Base-by-base conservation (phyloP, 495 filamentous ascomycete genomes). In the Halenospora varia region DNA sequence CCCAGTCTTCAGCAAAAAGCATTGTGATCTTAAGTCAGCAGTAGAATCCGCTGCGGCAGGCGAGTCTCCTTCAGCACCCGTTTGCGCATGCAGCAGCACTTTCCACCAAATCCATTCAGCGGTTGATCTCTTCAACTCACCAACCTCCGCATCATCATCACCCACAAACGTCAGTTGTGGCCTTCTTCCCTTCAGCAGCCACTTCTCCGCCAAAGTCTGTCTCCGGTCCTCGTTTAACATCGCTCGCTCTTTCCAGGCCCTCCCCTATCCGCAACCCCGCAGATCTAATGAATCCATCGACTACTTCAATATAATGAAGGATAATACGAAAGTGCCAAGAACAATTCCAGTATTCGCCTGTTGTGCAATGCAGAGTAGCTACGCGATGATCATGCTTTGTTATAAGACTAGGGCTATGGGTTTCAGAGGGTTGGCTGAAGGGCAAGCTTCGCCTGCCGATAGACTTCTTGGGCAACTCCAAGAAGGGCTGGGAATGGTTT, bases 351-450 rank as follows among this genome's bases (percentile, higher is more conserved):
- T 78, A 0, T 84, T 84, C 55, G 79, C 82, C 17, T 83, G 80
- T 58, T 85, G 82, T 61, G 73, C 82, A 9, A 84, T 85, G 81
- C 82, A 85, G 61, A 77, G 78, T 45, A 82, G 78, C 57, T 85
- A 85, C 57, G 80, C 81, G 8, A 72, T 85, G 66, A 72, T 84
- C 20, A 85, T 85, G 81, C 39, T 64, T 2, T 53, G n/a, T 8
- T 60, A 49, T 22, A 60, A 64, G 29, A 50, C 50, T 0, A 40
- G 65, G 75, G 73, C 74, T 49, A 80, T 76, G 15, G 77, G 77
- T 25, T 73, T 75, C 13, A 68, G 70, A 9, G 76, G 76, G 66
- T 64, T 17, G 61, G 66, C 53, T 13, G 55, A 66, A n/a, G 58
- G 61, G 41, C 61, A 60, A n/a, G 65, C 67, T 51, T 62, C 71